These are phyloP conservation scores for Plasmodium gallinaceum DNA, from an alignment of 169 alveolate species.

Conservation along the genomic window DNA sequence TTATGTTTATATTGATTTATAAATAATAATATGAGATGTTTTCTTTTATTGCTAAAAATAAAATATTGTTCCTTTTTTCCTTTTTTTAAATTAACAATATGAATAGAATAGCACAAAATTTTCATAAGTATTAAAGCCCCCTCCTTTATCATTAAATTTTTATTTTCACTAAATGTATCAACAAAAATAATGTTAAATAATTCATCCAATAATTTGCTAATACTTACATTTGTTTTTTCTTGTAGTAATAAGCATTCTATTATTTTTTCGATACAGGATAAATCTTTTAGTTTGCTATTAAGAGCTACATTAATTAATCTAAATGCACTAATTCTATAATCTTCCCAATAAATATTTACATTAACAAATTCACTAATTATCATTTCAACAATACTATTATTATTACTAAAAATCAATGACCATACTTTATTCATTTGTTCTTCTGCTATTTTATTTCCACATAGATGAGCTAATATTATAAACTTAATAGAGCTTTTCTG, in stretches of 20 bases:
- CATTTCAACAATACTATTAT: slow-evolving; percentile 83
- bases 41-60: slow-evolving; percentile 52
- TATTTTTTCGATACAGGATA: slow-evolving; percentile 60
- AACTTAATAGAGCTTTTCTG: slow-evolving; percentile 82
- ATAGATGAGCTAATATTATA: slow-evolving; percentile 81
- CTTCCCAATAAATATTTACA: slow-evolving; percentile 60
- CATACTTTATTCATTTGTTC: slow-evolving; percentile 82
- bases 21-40: slow-evolving; percentile 46
- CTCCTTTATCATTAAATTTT: slow-evolving; percentile 57
- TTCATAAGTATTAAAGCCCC: slow-evolving; percentile 70
- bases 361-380: slow-evolving; percentile 80
- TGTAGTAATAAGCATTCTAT: slow-evolving; percentile 61
- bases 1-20: slow-evolving; percentile 63
- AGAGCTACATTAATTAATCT: slow-evolving; percentile 42
- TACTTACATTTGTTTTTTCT: slow-evolving; percentile 34
- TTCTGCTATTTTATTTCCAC: slow-evolving; percentile 81
- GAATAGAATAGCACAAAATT: slow-evolving; percentile 46
- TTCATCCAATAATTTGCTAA: slow-evolving; percentile 56
- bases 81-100: slow-evolving; percentile 39
- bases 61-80: slow-evolving; percentile 61
- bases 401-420: slow-evolving; percentile 86
- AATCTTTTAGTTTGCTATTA: slow-evolving; percentile 72
- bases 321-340: slow-evolving; percentile 70
- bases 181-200: slow-evolving; percentile 64
- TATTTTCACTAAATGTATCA: slow-evolving; percentile 66